phyloP scores from a whole-genome alignment of 2,329 filamentous ascomycete genomes.

The Penicillium sp. region DNA sequence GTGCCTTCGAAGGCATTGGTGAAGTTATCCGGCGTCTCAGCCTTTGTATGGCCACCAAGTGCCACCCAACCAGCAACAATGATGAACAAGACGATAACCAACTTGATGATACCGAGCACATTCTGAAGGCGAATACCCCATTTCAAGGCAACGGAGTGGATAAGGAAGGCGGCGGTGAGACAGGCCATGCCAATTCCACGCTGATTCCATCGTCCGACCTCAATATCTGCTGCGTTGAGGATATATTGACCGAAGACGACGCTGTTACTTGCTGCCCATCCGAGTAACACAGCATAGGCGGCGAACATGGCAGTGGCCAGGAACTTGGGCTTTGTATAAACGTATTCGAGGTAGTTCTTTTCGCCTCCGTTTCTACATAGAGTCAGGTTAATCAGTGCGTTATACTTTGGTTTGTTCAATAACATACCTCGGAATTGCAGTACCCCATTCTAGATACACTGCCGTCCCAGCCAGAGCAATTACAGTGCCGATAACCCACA shows the following conservation, averaged over 20 bases:
- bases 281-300: conserved; percentile 50
- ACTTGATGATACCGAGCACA: conserved; percentile 49
- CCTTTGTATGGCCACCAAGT: conserved; percentile 38
- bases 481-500: conserved; percentile 50
- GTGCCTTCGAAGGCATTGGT: conserved; percentile 40
- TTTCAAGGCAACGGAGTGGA: conserved; percentile 48
- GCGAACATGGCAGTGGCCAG: conserved; percentile 55
- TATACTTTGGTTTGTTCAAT: background rate
- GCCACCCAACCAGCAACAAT: conserved; percentile 45
- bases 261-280: conserved; percentile 53
- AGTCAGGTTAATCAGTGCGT: background rate
- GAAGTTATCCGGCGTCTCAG: conserved; percentile 39
- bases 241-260: conserved; percentile 54
- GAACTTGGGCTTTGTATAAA: conserved; percentile 52
- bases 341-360: conserved; percentile 54
- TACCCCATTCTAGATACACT: conserved; percentile 51
- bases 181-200: conserved; percentile 49
- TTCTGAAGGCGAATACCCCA: conserved; percentile 51
- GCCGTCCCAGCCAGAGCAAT: conserved; percentile 47
- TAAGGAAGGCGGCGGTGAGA: conserved; percentile 48
- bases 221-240: conserved; percentile 46
- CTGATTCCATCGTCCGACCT: conserved; percentile 50
- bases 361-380: conserved; percentile 50
- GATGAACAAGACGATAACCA: conserved; percentile 50
- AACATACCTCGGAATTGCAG: conserved; percentile 45